Conservation (phyloP, 495 filamentous ascomycete genomes). For the Cudoniella acicularis region DNA sequence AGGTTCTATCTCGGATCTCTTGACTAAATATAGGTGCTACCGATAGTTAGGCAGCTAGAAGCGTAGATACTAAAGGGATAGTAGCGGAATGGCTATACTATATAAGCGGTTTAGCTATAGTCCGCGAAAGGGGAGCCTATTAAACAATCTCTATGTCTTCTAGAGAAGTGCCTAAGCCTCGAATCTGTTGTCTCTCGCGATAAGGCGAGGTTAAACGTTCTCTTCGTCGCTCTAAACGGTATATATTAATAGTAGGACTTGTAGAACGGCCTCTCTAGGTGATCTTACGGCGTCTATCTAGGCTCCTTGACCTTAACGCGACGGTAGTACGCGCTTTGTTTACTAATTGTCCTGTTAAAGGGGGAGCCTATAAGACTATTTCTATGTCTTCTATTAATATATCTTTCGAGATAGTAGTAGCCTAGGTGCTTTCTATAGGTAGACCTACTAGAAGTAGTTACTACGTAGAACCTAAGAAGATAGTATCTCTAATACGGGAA, state of each 20-base stretch:
- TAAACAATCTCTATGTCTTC: not conserved
- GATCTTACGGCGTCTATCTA: not conserved
- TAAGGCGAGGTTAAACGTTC: not conserved
- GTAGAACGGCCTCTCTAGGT: not conserved
- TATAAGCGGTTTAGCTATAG: not conserved
- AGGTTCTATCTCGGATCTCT: slow-evolving; percentile 6
- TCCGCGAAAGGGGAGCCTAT: too few species aligned
- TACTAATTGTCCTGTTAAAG: too few species aligned
- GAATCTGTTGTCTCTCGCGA: not conserved
- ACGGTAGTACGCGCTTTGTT: too few species aligned
- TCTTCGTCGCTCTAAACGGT: not conserved
- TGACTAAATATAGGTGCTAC: too few species aligned
- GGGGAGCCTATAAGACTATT: too few species aligned
- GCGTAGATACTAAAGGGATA: not conserved
- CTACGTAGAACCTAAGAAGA: too few species aligned
- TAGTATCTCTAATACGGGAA: too few species aligned
- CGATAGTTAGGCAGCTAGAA: slow-evolving; percentile 1
- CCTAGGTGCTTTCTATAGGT: too few species aligned
- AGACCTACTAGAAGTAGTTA: too few species aligned
- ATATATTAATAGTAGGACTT: not conserved
- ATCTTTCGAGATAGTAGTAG: too few species aligned
- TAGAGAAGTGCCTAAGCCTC: not conserved
- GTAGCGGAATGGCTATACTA: not conserved
- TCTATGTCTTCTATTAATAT: too few species aligned
- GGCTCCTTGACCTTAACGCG: too few species aligned